These are phyloP conservation scores for Oryza coarctata DNA, from an alignment of 176 grass and related monocot species.

Conservation along the genomic window DNA sequence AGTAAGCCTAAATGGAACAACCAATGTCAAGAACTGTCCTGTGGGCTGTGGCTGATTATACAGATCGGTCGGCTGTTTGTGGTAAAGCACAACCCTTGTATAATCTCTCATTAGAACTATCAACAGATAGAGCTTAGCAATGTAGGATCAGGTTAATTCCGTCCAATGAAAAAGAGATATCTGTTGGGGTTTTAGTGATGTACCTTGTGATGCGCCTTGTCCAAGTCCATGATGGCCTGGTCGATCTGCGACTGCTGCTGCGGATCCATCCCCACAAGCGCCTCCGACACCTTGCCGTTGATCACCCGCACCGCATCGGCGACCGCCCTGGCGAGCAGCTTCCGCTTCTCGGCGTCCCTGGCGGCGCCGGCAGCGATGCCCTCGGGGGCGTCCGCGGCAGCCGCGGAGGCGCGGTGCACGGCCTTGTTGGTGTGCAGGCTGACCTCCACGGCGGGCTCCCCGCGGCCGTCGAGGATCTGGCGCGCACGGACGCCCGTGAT, in stretches of 20 bases:
- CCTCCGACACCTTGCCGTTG: slow-evolving; percentile 92
- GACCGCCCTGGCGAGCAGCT: slow-evolving; percentile 71
- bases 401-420: slow-evolving; percentile 79
- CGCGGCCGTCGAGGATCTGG: slow-evolving; percentile 87
- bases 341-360: slow-evolving; percentile 66
- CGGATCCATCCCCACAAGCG: slow-evolving; percentile 94
- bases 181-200: neutral
- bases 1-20: slow-evolving; percentile 1
- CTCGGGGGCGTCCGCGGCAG: slow-evolving; percentile 33
- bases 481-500: slow-evolving; percentile 85
- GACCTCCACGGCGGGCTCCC: slow-evolving; percentile 80
- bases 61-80: neutral
- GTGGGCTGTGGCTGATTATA: neutral
- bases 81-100: slow-evolving; percentile 6
- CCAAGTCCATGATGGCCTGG: slow-evolving; percentile 97
- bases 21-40: slow-evolving; percentile 20
- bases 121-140: slow-evolving; percentile 21
- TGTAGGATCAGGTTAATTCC: slow-evolving; percentile 22
- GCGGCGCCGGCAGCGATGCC: slow-evolving; percentile 49
- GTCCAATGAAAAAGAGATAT: neutral
- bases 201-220: slow-evolving; percentile 90
- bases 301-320: slow-evolving; percentile 74
- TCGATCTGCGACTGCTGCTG: slow-evolving; percentile 92
- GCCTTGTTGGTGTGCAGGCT: slow-evolving; percentile 97
- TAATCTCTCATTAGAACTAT: slow-evolving; percentile 2